Percentiles rank a stretch among this genome's conserved stretches.
Conservation (phyloP, 768 basidiomycete genomes). For the Lactarius deliciosus region DNA sequence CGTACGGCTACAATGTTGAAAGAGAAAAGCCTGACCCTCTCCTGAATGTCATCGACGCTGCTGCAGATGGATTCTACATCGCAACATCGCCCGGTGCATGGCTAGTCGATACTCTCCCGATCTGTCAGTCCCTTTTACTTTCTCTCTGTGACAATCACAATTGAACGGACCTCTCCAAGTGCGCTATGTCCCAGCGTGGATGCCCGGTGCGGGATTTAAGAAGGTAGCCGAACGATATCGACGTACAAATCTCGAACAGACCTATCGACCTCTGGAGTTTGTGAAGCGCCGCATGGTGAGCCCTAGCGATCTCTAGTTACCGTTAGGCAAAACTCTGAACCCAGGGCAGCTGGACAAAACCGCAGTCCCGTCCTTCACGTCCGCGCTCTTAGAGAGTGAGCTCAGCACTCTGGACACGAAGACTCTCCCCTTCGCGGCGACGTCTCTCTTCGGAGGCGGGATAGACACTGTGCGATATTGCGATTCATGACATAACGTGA, state of each 20-base stretch:
- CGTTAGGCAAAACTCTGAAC: not conserved
- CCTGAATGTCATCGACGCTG: constrained; percentile 15
- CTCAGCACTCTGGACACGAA: constrained; percentile 9
- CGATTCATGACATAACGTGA: not conserved
- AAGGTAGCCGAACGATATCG: constrained; percentile 15
- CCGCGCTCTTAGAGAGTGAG: constrained; percentile 4
- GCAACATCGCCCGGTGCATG: constrained; percentile 17
- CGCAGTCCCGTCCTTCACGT: constrained; percentile 14
- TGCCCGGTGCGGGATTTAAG: constrained; percentile 31
- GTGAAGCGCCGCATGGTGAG: constrained; percentile 30
- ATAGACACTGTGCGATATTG: constrained; percentile 19
- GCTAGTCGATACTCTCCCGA: constrained; percentile 19
- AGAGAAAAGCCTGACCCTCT: constrained; percentile 17
- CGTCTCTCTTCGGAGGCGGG: constrained; percentile 24
- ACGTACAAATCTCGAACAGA: constrained; percentile 18
- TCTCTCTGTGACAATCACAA: not conserved
- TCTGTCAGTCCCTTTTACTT: not conserved
- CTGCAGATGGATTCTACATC: constrained; percentile 21
- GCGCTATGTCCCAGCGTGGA: constrained; percentile 29
- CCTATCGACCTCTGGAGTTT: constrained; percentile 23
- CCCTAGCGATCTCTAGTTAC: not conserved
- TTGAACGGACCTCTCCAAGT: constrained; percentile 4
- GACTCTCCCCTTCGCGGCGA: constrained; percentile 8
- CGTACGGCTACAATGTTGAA: constrained; percentile 18
- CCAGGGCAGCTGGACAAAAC: not conserved